A percentile compares a stretch with the other conserved stretches of the same genome.
These are phyloP conservation scores for Penicillium riverlandense DNA, from an alignment of 495 filamentous ascomycete genomes.

Conservation along the genomic window DNA sequence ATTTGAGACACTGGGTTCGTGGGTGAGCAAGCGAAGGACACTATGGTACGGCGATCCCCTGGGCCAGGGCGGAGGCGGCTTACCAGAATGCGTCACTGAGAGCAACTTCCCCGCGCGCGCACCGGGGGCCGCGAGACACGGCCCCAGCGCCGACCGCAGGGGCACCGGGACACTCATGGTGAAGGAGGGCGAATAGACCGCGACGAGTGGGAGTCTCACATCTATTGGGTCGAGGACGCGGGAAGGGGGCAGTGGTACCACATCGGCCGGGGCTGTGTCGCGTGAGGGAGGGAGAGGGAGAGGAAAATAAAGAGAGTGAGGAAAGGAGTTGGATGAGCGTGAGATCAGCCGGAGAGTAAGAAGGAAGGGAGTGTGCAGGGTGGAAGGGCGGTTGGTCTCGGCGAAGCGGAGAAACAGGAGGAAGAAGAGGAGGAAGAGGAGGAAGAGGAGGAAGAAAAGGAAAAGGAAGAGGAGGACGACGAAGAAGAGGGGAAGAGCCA, in stretches of 20 bases:
- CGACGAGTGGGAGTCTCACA: not conserved
- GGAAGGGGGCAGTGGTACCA: not conserved
- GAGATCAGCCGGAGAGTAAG: too few species aligned
- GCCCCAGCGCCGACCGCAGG: slow-evolving; percentile 25
- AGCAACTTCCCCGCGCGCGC: slow-evolving; percentile 19
- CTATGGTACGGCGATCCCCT: too few species aligned
- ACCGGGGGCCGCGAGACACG: slow-evolving; percentile 22
- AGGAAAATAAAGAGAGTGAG: not conserved
- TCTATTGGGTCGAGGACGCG: slow-evolving; percentile 1
- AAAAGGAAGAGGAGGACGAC: too few species aligned
- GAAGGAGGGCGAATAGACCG: slow-evolving; percentile 2
- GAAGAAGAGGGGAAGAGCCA: too few species aligned
- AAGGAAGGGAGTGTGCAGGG: too few species aligned
- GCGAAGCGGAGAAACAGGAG: not conserved
- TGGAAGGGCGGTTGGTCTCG: too few species aligned
- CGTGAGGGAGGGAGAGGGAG: not conserved
- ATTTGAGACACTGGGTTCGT: slow-evolving; percentile 8
- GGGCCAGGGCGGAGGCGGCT: slow-evolving; percentile 3
- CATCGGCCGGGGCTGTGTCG: slow-evolving; percentile 1
- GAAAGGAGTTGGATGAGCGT: not conserved
- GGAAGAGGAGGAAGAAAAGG: not conserved
- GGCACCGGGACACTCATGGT: slow-evolving; percentile 25
- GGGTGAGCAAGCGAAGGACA: too few species aligned
- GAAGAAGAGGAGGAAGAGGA: not conserved
- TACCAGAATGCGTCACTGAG: slow-evolving; percentile 16